These are phyloP conservation scores for Coemansia asiatica DNA, from an alignment of 192 early-diverging fungal species.

Conservation along the genomic window DNA sequence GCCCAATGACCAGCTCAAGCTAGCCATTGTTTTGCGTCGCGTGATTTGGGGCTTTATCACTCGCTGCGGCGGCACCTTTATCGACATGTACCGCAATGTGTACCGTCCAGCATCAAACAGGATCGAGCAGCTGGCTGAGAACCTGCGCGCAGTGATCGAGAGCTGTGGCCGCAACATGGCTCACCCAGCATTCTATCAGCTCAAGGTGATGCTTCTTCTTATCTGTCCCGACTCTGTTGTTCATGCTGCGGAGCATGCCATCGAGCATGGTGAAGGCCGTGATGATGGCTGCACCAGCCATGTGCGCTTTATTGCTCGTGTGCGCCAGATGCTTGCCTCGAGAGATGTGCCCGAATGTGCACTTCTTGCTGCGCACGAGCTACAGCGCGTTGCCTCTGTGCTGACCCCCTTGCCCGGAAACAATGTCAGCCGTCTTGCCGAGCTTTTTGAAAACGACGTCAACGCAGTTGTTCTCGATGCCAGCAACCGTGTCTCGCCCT, in stretches of 20 bases:
- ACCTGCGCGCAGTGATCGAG: conserved; percentile 54
- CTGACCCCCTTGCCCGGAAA: conserved; percentile 48
- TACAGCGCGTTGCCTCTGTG: conserved; percentile 35
- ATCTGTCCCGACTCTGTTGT: conserved; percentile 75
- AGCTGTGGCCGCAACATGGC: conserved; percentile 62
- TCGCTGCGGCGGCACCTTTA: conserved; percentile 80
- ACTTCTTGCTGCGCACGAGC: conserved; percentile 38
- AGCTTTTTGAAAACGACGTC: conserved; percentile 43
- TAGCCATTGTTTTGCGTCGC: conserved; percentile 73
- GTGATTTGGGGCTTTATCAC: conserved; percentile 95
- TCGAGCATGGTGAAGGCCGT: conserved; percentile 58
- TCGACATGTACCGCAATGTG: conserved; percentile 66
- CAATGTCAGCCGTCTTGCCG: conserved; percentile 38
- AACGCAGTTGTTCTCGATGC: conserved; percentile 49
- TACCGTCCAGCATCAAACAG: conserved; percentile 30
- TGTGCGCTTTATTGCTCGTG: conserved; percentile 31
- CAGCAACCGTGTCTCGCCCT: conserved; percentile 46
- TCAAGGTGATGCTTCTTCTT: conserved; percentile 80
- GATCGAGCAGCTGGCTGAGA: conserved; percentile 41
- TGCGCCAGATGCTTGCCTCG: conserved; percentile 42
- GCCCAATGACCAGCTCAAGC: conserved; percentile 68
- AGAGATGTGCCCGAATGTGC: conserved; percentile 47
- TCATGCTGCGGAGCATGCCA: conserved; percentile 53
- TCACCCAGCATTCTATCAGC: conserved; percentile 79
- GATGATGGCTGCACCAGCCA: conserved; percentile 50